Conservation (phyloP, 208 protist species). For the Trypanosoma cruzi region DNA sequence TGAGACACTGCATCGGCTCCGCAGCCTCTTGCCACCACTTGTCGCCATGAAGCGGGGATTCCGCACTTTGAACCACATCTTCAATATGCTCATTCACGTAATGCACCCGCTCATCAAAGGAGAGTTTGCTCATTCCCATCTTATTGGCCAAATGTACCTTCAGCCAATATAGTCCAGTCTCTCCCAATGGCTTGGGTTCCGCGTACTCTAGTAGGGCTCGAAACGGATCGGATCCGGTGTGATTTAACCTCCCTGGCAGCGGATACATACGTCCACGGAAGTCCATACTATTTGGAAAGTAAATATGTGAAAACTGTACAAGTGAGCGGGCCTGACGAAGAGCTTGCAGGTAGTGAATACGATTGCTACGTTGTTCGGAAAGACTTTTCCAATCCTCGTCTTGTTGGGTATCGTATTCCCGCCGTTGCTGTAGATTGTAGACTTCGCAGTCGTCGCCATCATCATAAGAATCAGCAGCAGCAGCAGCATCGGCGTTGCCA, state of each 20-base stretch:
- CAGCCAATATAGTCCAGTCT: conserved; percentile 95
- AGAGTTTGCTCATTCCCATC: conserved; percentile 96
- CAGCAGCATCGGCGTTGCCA: background rate
- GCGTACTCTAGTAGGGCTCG: conserved; percentile 96
- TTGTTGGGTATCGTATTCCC: conserved; percentile 66
- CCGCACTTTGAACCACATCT: conserved; percentile 87
- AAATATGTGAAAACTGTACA: conserved; percentile 94
- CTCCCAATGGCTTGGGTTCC: conserved; percentile 93
- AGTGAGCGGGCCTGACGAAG: conserved; percentile 90
- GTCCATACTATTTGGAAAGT: conserved; percentile 99
- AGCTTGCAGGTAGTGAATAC: conserved; percentile 89
- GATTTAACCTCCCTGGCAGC: conserved; percentile 97
- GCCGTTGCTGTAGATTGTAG: conserved; percentile 72
- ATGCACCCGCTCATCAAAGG: conserved; percentile 94
- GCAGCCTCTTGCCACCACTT: conserved; percentile 96
- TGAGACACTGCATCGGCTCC: conserved; percentile 96
- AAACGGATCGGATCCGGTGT: conserved; percentile 95
- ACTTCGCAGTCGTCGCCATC: conserved; percentile 39
- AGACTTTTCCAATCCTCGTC: conserved; percentile 84
- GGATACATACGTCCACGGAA: conserved; percentile 99
- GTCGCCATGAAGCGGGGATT: conserved; percentile 77
- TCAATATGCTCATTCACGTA: conserved; percentile 95
- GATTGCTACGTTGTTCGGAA: conserved; percentile 80
- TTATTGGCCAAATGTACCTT: conserved; percentile 99
- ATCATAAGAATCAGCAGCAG: no score